Conservation (phyloP, 1,284 basidiomycete species). For the Violaceomyces palustris region DNA sequence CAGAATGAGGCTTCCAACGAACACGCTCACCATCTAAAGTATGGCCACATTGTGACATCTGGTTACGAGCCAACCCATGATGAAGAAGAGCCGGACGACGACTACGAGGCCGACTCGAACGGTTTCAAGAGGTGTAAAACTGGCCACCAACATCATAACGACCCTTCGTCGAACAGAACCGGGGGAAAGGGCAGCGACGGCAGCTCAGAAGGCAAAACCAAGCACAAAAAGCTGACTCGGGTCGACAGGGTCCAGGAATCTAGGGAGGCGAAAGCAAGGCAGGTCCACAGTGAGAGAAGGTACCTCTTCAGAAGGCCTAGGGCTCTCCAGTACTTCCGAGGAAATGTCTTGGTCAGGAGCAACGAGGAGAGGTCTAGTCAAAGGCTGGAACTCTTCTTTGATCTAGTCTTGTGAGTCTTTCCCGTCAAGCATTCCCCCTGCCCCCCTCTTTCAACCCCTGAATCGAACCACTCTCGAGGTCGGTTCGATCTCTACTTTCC, state of each 20-base stretch:
- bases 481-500: too few species aligned
- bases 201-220: too few species aligned
- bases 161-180: neutral
- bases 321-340: conserved; percentile 43
- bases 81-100: conserved; percentile 11
- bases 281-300: conserved; percentile 25
- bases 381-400: conserved; percentile 40
- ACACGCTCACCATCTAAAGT: conserved; percentile 38
- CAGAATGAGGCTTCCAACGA: neutral
- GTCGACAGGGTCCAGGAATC: too few species aligned
- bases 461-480: too few species aligned
- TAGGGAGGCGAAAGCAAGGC: conserved; percentile 20
- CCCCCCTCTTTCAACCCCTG: too few species aligned
- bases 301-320: conserved; percentile 40
- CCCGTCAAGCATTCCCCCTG: too few species aligned
- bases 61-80: conserved; percentile 22
- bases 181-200: neutral
- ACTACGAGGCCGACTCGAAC: neutral
- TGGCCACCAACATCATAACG: neutral
- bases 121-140: neutral
- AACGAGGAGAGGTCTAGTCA: conserved; percentile 31
- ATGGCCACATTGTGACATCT: conserved; percentile 22
- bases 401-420: conserved; percentile 41
- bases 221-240: conserved; percentile 4
- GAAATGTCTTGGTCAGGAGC: conserved; percentile 24